Base-by-base conservation (phyloP, 345 rosid genomes). In the Camelina sativa region DNA sequence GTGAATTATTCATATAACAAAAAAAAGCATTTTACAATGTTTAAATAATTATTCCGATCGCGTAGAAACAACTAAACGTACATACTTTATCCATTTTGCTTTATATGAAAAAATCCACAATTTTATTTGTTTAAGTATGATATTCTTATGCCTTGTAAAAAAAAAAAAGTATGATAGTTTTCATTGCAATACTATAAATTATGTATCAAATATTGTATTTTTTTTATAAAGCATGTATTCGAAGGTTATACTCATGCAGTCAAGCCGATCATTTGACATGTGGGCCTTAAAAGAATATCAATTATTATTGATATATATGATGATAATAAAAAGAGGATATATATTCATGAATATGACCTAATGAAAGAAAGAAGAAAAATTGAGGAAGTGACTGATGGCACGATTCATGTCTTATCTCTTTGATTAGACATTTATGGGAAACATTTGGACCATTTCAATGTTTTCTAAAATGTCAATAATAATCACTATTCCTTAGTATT, bases 341-440 rank as follows among this genome's bases (percentile, higher is more conserved):
- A 9, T 30, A 69, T 28, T 0, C 28, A 28, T 57, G 62, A 68
- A 40, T 34, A 60, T 37, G 44, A 72, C 51, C 30, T 17, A 28
- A 17, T 13, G 32, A 17, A 62, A 51, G 12, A 41, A 47, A 65
- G 43, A 40, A 58, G 8, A 0, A 23, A 37, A 62, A 0, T 25
- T 10, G 20, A 62, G 28, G 69, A 72, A 62, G 47, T 54, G 48
- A 64, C 64, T 73, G 70, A 57, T 65, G 6, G 72, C 52, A 74
- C 72, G 72, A 20, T 51, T 35, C 77, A 74, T 46, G 66, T 59
- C 65, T 74, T 74, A 48, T 74, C 67, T 74, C 67, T 66, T 74
- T 58, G 15, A 56, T 40, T 6, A 43, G 77, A 55, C 54, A 64
- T 73, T 32, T 63, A 15, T 9, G 57, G 40, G 66, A n/a, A 74